A percentile compares a stretch with the other conserved stretches of the same genome.
These are phyloP conservation scores for Termitomyces sp. DNA, from an alignment of 1,284 basidiomycete species.

Conservation along the genomic window DNA sequence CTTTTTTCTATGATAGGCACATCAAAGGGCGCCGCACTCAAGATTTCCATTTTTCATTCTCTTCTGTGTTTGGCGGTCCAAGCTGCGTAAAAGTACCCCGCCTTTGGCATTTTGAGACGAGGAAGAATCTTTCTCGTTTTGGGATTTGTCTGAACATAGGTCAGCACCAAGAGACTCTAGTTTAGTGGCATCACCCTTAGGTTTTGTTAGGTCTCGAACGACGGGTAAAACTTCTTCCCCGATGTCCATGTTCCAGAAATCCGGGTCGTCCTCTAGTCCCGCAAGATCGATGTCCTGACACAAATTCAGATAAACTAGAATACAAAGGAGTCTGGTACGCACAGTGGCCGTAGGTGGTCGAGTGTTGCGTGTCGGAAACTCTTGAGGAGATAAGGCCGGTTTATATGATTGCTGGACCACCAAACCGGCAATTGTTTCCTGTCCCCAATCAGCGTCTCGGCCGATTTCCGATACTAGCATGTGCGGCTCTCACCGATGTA, in stretches of 20 bases:
- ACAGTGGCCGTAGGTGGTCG: conserved; percentile 61
- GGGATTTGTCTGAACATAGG: neutral
- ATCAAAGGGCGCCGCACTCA: conserved; percentile 32
- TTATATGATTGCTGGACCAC: conserved; percentile 47
- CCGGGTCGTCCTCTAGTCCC: conserved; percentile 58
- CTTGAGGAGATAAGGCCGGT: conserved; percentile 45
- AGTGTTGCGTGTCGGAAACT: conserved; percentile 65
- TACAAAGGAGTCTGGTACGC: conserved; percentile 14
- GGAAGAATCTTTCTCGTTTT: neutral
- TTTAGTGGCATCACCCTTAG: conserved; percentile 12
- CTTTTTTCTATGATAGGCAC: neutral
- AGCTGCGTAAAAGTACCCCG: neutral
- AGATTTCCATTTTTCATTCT: conserved; percentile 30
- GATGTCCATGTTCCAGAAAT: conserved; percentile 57
- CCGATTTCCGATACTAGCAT: neutral
- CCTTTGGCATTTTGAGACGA: neutral
- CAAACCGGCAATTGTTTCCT: conserved; percentile 71
- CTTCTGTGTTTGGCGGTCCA: neutral
- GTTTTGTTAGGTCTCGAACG: conserved; percentile 30
- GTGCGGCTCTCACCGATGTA: conserved; percentile 45
- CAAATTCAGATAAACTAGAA: conserved; percentile 1
- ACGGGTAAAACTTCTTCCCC: conserved; percentile 23
- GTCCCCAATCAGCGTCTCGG: neutral
- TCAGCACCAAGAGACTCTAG: neutral
- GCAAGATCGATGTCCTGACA: conserved; percentile 56